These are phyloP conservation scores for Malus sylvestris DNA, from an alignment of 306 rosid genomes.

Conservation along the genomic window DNA sequence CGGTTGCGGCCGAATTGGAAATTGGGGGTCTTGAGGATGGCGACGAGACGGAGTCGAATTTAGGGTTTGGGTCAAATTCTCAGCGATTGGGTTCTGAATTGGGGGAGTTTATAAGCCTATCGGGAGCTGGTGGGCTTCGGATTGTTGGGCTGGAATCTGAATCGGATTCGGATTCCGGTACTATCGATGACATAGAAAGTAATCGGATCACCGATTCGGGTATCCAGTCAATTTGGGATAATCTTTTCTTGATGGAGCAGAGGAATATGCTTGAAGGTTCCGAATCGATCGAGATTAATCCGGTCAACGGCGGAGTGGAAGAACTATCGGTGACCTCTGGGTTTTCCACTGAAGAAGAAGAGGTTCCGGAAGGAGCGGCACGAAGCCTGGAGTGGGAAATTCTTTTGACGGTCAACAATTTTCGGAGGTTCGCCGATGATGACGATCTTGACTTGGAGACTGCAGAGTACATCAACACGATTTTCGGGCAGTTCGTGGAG, in stretches of 20 bases:
- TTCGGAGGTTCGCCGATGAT: conserved; percentile 30
- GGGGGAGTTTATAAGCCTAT: conserved; percentile 13
- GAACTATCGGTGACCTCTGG: conserved; percentile 53
- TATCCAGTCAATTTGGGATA: conserved; percentile 46
- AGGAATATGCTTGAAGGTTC: conserved; percentile 40
- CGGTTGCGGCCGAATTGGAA: conserved; percentile 21
- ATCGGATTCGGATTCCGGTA: conserved; percentile 46
- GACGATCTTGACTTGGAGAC: conserved; percentile 30
- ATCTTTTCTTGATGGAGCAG: conserved; percentile 52
- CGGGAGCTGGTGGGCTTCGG: conserved; percentile 40
- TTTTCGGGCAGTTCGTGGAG: conserved; percentile 63
- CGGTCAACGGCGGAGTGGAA: conserved; percentile 42
- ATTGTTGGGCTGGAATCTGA: conserved; percentile 53
- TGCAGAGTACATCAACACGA: conserved; percentile 39
- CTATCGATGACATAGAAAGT: conserved; percentile 21
- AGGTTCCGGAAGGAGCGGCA: conserved; percentile 34
- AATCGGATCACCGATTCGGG: conserved; percentile 41
- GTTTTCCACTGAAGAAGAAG: conserved; percentile 39
- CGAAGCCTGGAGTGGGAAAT: conserved; percentile 75
- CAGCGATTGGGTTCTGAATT: conserved; percentile 22
- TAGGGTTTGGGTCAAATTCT: conserved; percentile 22
- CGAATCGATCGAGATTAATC: conserved; percentile 58
- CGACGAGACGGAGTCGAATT: conserved; percentile 15
- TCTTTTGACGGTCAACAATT: conserved; percentile 59
- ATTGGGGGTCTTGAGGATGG: conserved; percentile 28